Evolutionary conservation across 805 yeast genomes (phyloP), one percentile per base, ranked within the genome.

Genomic region (Hyphopichia homilentoma): DNA sequence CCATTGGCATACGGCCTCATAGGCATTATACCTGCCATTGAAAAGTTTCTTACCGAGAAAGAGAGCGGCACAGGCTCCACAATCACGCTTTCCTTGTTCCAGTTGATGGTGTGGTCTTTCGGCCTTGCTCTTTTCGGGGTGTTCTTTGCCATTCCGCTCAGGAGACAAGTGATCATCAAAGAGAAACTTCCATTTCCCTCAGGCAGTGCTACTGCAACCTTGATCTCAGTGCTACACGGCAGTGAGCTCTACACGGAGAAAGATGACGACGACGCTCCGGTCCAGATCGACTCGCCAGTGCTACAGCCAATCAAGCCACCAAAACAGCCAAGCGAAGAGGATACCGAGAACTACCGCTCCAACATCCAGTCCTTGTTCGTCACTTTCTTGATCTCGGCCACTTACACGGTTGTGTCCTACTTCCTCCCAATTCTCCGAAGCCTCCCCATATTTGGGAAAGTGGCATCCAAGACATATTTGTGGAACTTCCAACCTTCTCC

Each of bases 401-500:
- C 65, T 0, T 89, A 86, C 52, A 87, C 97, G 0, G 35, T 87
- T 0, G 20, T 71, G 2, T 70, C 95, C 1, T 87, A 80, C 54
- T 83, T 87, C 44, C 35, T 84, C 5, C 97, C 97, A 0, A 57
- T 75, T 9, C 46, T 93, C 8, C 70, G 77, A 32, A 65, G 65
- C 25, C 47, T 93, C 5, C 97, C 97, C 0, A 50, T 90, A 1
- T 84, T 90, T 54, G 97, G 97, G 0, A 23, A 45, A 1, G 48
- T 51, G 27, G 59, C 86, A 13, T 84, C 95, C 0, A 48, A 60
- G 14, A 58, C 68, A 12, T 84, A 85, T 57, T 68, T 84, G 28
- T 85, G 97, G 93, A 80, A 83, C 38, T 74, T 93, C 38, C 96
- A 93, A 54, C 96, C 96, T 0, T 87, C 96, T 0, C 98, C 98